These are phyloP conservation scores for Yamadazyma ubonensis DNA, from an alignment of 805 yeast genomes.

Conservation along the genomic window DNA sequence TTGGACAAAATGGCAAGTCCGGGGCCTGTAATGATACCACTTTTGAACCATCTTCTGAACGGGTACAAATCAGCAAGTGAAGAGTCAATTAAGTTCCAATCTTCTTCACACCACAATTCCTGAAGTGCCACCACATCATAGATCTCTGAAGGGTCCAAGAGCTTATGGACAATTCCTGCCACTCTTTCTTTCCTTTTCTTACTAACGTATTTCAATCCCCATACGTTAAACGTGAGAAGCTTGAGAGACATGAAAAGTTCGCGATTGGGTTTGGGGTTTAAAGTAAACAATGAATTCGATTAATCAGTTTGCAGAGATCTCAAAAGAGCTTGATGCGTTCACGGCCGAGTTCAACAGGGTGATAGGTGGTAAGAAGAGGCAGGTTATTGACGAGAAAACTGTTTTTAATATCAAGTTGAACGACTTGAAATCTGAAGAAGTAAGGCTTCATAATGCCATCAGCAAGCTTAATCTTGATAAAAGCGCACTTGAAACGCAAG, in stretches of 20 bases:
- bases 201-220: constrained; percentile 92
- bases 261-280: no score
- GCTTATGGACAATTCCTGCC: constrained; percentile 65
- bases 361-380: constrained; percentile 25
- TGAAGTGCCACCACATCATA: constrained; percentile 92
- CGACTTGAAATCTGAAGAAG: constrained; percentile 30
- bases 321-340: constrained; percentile 14
- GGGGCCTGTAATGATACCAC: constrained; percentile 91
- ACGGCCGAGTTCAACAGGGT: constrained; percentile 11
- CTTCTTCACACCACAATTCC: constrained; percentile 87
- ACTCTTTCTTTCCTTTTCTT: constrained; percentile 64
- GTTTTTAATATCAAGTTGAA: constrained; percentile 29
- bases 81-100: constrained; percentile 65
- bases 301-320: constrained; percentile 13
- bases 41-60: constrained; percentile 64
- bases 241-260: constrained; percentile 29
- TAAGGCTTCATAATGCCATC: constrained; percentile 30
- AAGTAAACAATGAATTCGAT: constrained; percentile 7
- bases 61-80: constrained; percentile 53
- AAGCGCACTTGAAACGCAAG: constrained; percentile 26
- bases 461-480: constrained; percentile 25
- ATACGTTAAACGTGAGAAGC: constrained; percentile 70
- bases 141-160: constrained; percentile 37
- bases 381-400: constrained; percentile 33
- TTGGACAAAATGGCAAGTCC: constrained; percentile 85